Evolutionary conservation across 176 grass and related monocot species (phyloP).

Genomic region (Canna indica): DNA sequence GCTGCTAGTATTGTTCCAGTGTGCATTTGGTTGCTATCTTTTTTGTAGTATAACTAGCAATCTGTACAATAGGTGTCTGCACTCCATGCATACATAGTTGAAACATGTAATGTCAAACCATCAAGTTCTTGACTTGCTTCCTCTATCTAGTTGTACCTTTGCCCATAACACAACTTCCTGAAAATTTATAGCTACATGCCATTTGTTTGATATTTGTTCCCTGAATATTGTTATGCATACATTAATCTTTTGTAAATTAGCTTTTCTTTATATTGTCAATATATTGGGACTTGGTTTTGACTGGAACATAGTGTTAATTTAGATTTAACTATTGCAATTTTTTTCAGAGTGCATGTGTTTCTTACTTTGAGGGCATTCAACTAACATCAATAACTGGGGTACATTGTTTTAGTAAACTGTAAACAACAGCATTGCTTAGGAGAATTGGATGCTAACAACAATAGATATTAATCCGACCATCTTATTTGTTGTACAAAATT

Average conservation of each 20-base stretch:
- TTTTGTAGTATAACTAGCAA: not conserved
- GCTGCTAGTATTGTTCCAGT: not conserved
- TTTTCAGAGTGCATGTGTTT: too few species aligned
- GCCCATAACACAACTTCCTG: not conserved
- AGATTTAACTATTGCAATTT: too few species aligned
- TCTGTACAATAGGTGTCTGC: not conserved
- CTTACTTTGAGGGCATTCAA: too few species aligned
- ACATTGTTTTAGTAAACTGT: too few species aligned
- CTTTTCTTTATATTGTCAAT: not conserved
- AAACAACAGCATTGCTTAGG: too few species aligned
- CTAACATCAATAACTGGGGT: too few species aligned
- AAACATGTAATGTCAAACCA: not conserved
- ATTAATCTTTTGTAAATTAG: not conserved
- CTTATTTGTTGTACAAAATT: too few species aligned
- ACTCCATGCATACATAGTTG: too few species aligned
- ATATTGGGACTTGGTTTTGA: too few species aligned
- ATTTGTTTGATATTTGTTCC: not conserved
- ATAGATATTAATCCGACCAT: too few species aligned
- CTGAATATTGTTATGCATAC: not conserved
- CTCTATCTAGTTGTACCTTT: not conserved
- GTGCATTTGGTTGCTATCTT: not conserved
- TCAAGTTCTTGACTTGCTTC: not conserved
- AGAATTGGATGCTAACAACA: too few species aligned
- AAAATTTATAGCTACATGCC: not conserved
- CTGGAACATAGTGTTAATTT: too few species aligned